Conservation (phyloP, 2,329 filamentous ascomycete species). For the Exserohilum turcica region DNA sequence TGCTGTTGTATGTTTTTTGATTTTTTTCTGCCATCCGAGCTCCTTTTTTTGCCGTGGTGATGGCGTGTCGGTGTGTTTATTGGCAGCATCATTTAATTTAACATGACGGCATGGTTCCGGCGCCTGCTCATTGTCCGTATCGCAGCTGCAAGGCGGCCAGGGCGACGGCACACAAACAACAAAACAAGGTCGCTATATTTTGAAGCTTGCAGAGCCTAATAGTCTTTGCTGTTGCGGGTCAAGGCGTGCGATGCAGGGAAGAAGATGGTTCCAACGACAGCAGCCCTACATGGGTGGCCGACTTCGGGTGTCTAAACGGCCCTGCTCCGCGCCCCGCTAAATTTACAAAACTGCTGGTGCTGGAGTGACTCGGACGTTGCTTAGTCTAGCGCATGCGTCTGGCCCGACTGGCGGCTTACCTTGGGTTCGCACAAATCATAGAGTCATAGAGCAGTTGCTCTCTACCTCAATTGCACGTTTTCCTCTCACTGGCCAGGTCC, state of each 20-base stretch:
- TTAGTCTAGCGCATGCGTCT: slow-evolving; percentile 16
- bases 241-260: slow-evolving; percentile 1
- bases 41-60: too few species aligned
- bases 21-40: too few species aligned
- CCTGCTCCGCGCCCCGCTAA: slow-evolving; percentile 28
- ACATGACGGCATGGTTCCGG: too few species aligned
- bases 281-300: slow-evolving; percentile 12
- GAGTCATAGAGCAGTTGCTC: neutral
- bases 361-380: slow-evolving; percentile 27
- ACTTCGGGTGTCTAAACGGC: slow-evolving; percentile 20
- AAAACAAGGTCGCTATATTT: neutral
- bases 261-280: neutral
- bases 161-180: neutral
- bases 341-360: slow-evolving; percentile 25
- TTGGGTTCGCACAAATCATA: neutral
- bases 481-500: neutral
- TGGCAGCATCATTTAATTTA: too few species aligned
- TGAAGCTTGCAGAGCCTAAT: too few species aligned
- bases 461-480: slow-evolving; percentile 5
- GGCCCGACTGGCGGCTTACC: neutral
- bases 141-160: too few species aligned
- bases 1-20: too few species aligned
- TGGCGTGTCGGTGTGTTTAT: too few species aligned
- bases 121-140: neutral
- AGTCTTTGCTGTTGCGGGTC: neutral